Conservation (phyloP, 2,329 filamentous ascomycete genomes). For the Pezicula radicicola region DNA sequence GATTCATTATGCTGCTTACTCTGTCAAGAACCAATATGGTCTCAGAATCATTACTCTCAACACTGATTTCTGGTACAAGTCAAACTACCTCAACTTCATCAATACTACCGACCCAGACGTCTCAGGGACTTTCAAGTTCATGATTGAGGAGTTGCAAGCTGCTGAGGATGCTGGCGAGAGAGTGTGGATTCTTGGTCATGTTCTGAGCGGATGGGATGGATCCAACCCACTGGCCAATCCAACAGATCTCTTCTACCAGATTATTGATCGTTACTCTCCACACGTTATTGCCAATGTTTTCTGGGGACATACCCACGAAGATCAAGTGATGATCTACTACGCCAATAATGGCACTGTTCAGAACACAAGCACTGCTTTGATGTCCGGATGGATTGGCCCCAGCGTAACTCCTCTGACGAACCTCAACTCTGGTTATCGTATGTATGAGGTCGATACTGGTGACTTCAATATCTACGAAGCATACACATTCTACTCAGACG, state of each 20-base stretch:
- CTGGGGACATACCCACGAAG: constrained; percentile 54
- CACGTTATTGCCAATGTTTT: constrained; percentile 53
- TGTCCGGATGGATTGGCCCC: constrained; percentile 48
- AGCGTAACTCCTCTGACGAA: constrained; percentile 51
- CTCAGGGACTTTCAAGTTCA: constrained; percentile 43
- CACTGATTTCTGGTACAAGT: constrained; percentile 45
- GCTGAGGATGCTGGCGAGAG: constrained; percentile 49
- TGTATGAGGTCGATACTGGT: constrained; percentile 53
- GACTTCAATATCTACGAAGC: constrained; percentile 51
- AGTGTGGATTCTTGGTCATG: constrained; percentile 53
- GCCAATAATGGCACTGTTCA: constrained; percentile 45
- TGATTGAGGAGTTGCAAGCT: constrained; percentile 48
- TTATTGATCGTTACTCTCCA: constrained; percentile 50
- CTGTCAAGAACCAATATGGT: constrained; percentile 49
- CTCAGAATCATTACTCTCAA: constrained; percentile 51
- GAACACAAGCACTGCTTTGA: constrained; percentile 38
- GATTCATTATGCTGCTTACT: constrained; percentile 54
- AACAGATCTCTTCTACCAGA: constrained; percentile 51
- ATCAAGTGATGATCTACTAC: constrained; percentile 52
- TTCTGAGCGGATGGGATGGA: constrained; percentile 54
- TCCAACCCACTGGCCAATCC: constrained; percentile 50
- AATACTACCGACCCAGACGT: constrained; percentile 49
- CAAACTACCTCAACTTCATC: constrained; percentile 47
- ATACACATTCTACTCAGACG: constrained; percentile 50
- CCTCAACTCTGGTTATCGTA: constrained; percentile 48